These are phyloP conservation scores for Fomitopsis palustris DNA, from an alignment of 1,284 basidiomycete species.

Conservation along the genomic window DNA sequence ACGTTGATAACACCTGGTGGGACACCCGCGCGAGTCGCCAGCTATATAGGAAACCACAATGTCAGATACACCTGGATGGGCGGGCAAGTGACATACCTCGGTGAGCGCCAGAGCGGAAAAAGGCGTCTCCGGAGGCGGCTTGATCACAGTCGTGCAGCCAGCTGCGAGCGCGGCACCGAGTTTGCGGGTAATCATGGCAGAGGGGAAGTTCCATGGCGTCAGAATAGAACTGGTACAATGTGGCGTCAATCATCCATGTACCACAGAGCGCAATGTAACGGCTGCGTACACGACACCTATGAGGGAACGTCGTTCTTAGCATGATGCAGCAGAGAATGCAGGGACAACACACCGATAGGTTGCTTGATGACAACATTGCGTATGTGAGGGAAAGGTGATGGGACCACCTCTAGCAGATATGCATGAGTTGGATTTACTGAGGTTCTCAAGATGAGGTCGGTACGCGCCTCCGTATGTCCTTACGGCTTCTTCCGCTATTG, in stretches of 20 bases:
- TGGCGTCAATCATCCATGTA: background rate
- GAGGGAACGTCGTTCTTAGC: background rate
- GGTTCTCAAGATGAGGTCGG: too few relatives aligned
- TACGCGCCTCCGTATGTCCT: conserved; percentile 73
- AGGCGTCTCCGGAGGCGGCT: conserved; percentile 95
- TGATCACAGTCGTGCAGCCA: conserved; percentile 94
- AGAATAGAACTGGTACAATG: conserved; percentile 59
- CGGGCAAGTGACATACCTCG: conserved; percentile 48
- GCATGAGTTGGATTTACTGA: background rate
- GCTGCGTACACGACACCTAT: conserved; percentile 56
- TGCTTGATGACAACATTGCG: conserved; percentile 95
- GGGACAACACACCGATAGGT: conserved; percentile 69
- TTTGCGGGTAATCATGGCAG: conserved; percentile 92
- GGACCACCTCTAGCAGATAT: conserved; percentile 68
- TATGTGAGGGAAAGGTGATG: conserved; percentile 66
- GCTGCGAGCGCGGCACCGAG: conserved; percentile 88
- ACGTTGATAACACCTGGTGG: conserved; percentile 96
- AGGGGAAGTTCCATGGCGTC: conserved; percentile 92
- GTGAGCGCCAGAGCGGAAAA: conserved; percentile 89
- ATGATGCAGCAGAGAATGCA: background rate
- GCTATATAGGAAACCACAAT: conserved; percentile 34
- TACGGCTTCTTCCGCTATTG: conserved; percentile 82
- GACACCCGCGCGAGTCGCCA: conserved; percentile 84
- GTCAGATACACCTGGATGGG: background rate
- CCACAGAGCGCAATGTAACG: background rate